These are phyloP conservation scores for Phytophthora boehmeriae DNA, from an alignment of 352 stramenopile genomes.

Conservation along the genomic window DNA sequence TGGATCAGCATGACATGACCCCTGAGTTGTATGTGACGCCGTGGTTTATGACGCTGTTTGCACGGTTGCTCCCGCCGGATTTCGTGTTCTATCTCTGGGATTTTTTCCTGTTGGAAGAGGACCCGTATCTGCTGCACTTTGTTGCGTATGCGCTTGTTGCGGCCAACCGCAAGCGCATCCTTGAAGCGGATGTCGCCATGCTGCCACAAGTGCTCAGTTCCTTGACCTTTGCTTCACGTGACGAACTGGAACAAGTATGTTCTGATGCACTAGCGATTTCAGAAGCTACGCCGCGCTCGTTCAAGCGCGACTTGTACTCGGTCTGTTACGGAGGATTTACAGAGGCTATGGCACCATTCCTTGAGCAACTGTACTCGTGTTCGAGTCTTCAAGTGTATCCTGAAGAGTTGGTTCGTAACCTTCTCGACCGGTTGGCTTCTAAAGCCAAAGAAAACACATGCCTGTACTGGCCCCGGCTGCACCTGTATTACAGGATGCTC, in stretches of 20 bases:
- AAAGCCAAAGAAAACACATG: constrained; percentile 22
- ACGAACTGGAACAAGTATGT: constrained; percentile 70
- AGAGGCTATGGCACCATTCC: constrained; percentile 66
- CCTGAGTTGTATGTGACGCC: constrained; percentile 94
- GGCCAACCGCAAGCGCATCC: constrained; percentile 58
- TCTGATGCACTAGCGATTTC: constrained; percentile 54
- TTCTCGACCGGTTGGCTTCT: constrained; percentile 58
- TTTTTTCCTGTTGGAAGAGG: constrained; percentile 90
- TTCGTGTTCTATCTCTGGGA: constrained; percentile 91
- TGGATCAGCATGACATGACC: constrained; percentile 92
- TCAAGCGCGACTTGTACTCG: constrained; percentile 81
- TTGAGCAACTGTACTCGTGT: constrained; percentile 68
- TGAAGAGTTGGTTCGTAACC: constrained; percentile 80
- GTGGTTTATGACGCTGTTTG: constrained; percentile 95
- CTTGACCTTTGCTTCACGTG: constrained; percentile 63
- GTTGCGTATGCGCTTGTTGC: constrained; percentile 85
- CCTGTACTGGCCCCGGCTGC: constrained; percentile 12
- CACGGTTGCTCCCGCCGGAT: constrained; percentile 72
- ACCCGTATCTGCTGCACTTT: constrained; percentile 90
- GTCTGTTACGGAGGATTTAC: constrained; percentile 83
- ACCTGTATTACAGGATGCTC: constrained; percentile 10
- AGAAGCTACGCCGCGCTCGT: constrained; percentile 73
- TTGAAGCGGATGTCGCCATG: constrained; percentile 73
- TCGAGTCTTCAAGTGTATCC: constrained; percentile 88
- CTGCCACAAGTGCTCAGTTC: constrained; percentile 83